Evolutionary conservation across 805 yeast species (phyloP), one percentile per base, ranked within the genome.

Genomic region (Candida parachauliodes): DNA sequence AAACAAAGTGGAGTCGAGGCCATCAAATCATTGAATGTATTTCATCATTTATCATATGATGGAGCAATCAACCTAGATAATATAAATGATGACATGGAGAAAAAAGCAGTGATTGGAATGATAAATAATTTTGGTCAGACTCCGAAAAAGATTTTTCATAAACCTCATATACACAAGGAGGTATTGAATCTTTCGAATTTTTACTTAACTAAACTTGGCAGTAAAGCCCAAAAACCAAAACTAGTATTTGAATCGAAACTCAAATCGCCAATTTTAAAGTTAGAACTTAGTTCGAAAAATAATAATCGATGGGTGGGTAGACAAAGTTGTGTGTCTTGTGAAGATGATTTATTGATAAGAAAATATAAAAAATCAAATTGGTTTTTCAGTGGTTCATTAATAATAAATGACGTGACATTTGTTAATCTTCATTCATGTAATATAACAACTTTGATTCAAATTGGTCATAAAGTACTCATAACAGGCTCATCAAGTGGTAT

Each of bases 81-180:
- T 16, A 81, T 88, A 40, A 70, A 76, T 42, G 89, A 87, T 52
- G 87, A 79, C 25, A 70, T 74, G 43, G 95, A 88, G 57, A 72
- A 81, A 45, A 68, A 79, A 26, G 91, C 95, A 1, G 71, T 83
- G 2, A 83, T 87, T 16, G 89, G 95, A 1, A 83, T 84, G 48
- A 88, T 88, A 36, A 93, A 88, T 54, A 88, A 88, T 57, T 88
- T 88, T 68, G 96, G 96, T 0, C 96, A 88, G 54, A 88, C 95
- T 0, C 96, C 96, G 1, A 52, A 74, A 34, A 85, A 83, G 48
- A 62, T 88, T 8, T 86, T 88, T 48, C 65, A 62, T 12, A 73
- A 72, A 36, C 82, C 88, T 0, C 96, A 88, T 56, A 81, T 83
- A 1, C 45, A 52, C 18, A 66, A 71, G 38, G 75, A 65, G 2